Base-by-base conservation (phyloP, 2,329 filamentous ascomycete genomes). In the Arthrinium phaeospermum region DNA sequence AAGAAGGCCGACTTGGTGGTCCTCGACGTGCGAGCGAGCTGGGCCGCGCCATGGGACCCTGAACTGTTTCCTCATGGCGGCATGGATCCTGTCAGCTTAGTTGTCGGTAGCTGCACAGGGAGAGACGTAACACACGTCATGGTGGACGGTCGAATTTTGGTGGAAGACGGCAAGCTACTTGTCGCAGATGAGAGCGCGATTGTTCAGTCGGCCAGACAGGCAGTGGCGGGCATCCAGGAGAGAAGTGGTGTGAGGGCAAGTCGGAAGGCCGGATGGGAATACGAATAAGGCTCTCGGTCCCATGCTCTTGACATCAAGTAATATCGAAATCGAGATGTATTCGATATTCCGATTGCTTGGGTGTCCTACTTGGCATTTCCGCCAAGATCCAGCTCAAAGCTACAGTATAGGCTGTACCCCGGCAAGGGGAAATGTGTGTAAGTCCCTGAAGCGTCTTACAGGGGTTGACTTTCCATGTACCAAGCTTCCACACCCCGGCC, bases 1-100 rank as follows among this genome's bases (percentile, higher is more conserved):
- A 85, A 86, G 79, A 85, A 83, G 76, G 84, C 84, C 3, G 83
- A 86, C 74, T 81, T 86, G 69, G 80, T 82, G 12, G 73, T 73
- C 3, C 51, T 74, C 61, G 71, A 72, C 34, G 37, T 67, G n/a
- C 77, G 57, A n/a, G 46, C 46, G 10, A 44, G 41, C 47, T 72
- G 73, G 68, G 64, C 70, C 16, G 70, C 73, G 27, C 73, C 73
- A 12, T 74, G 72, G 72, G 69, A 70, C n/a, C 61, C 68, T 47
- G 70, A 68, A 2, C 8, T 30, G 16, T 47, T 61, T 16, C 3
- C 37, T 6, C 8, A 22, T 1, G 68, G 68, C 1, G 73, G 72
- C n/a, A 73, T 73, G 68, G 73, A 74, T 37, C 73, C 73, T 4
- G 73, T 74, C n/a, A 71, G 70, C 68, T 37, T 73, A 24, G 72